Conservation (phyloP, 257 asterid species). For the Solanum habrochaites region DNA sequence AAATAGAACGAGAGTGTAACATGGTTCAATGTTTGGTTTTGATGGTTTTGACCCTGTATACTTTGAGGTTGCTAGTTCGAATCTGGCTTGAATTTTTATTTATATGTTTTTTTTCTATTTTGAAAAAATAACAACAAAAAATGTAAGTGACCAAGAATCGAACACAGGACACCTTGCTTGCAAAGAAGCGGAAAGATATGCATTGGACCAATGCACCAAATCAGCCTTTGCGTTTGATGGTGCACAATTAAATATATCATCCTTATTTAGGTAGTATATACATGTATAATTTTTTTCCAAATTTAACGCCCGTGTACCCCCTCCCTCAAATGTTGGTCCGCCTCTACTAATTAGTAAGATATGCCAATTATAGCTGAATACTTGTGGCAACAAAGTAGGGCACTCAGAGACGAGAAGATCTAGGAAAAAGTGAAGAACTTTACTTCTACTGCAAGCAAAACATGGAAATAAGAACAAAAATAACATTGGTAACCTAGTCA, state of each 20-base stretch:
- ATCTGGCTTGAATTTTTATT: background rate
- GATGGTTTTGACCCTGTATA: background rate
- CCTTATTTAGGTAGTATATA: background rate
- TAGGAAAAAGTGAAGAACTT: background rate
- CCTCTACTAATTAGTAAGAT: background rate
- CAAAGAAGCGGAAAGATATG: background rate
- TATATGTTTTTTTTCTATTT: background rate
- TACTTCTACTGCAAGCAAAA: background rate
- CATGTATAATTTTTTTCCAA: background rate
- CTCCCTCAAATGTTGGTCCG: background rate
- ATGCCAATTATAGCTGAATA: background rate
- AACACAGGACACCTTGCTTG: background rate
- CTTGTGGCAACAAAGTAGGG: background rate
- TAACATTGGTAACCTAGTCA: background rate
- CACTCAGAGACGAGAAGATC: background rate
- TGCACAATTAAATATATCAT: background rate
- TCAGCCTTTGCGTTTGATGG: background rate
- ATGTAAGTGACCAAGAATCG: background rate
- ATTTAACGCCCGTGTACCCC: background rate
- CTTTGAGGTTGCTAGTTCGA: background rate
- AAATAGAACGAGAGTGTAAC: background rate
- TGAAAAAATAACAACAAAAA: background rate
- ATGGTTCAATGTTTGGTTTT: background rate
- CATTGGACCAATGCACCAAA: background rate
- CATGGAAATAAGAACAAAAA: background rate